Evolutionary conservation across 2,329 filamentous ascomycete species (phyloP).

Genomic region (Cladosporium sp.): DNA sequence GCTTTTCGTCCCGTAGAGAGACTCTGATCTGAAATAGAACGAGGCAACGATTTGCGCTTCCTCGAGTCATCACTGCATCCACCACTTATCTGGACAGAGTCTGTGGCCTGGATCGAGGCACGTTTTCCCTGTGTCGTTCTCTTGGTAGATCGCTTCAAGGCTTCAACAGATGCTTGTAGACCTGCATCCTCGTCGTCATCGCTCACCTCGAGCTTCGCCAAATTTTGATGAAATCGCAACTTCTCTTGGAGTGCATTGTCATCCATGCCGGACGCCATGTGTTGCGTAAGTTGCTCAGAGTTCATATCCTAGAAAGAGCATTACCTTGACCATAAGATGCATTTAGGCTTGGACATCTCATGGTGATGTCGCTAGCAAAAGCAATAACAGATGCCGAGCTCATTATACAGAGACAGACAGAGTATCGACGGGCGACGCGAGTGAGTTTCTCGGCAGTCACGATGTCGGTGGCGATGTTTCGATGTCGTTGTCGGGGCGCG

Average conservation of each 20-base stretch:
- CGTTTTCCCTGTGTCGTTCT: neutral
- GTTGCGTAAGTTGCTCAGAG: neutral
- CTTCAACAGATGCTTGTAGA: slow-evolving; percentile 11
- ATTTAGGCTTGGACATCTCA: too few relatives aligned
- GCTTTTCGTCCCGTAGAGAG: neutral
- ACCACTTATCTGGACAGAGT: neutral
- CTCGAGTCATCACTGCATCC: neutral
- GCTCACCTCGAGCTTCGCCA: slow-evolving; percentile 9
- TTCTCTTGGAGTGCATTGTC: slow-evolving; percentile 12
- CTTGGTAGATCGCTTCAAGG: neutral
- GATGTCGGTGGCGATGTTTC: neutral
- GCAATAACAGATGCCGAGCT: too few relatives aligned
- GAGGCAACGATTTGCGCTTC: slow-evolving; percentile 14
- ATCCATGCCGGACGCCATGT: neutral
- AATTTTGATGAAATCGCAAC: neutral
- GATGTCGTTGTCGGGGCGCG: neutral
- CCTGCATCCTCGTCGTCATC: slow-evolving; percentile 21
- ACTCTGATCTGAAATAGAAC: slow-evolving; percentile 23
- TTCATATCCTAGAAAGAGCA: too few relatives aligned
- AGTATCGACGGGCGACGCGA: neutral
- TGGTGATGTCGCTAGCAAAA: too few relatives aligned
- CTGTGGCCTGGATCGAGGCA: neutral
- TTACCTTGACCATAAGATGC: too few relatives aligned
- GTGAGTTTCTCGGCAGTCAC: neutral
- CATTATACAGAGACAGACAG: neutral